Evolutionary conservation across 345 rosid species (phyloP).

Genomic region (Trapa incisa): DNA sequence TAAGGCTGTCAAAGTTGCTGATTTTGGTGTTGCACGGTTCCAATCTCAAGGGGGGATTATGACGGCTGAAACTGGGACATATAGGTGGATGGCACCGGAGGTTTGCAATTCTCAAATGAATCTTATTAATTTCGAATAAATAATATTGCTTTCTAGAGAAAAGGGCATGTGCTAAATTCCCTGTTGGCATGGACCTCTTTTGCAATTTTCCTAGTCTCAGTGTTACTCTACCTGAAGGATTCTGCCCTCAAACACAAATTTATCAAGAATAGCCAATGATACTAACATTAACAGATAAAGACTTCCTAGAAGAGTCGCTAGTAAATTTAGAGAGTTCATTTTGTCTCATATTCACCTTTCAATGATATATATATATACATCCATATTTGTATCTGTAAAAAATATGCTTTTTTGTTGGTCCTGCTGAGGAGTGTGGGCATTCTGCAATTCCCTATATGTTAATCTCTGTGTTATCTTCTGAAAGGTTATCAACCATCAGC

Average conservation of each 20-base stretch:
- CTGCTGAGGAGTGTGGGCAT: background rate
- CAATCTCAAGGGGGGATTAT: slow-evolving; percentile 54
- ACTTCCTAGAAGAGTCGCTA: background rate
- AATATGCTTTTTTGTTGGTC: too few relatives aligned
- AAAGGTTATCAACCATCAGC: slow-evolving; percentile 66
- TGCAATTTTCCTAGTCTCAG: background rate
- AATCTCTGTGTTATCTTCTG: slow-evolving; percentile 5
- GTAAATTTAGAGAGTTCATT: background rate
- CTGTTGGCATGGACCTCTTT: background rate
- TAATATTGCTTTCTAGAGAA: background rate
- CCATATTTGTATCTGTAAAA: too few relatives aligned
- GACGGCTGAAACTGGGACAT: slow-evolving; percentile 81
- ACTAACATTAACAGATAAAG: background rate
- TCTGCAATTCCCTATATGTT: background rate
- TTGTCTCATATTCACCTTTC: background rate
- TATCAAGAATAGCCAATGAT: background rate
- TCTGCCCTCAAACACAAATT: background rate
- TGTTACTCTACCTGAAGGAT: background rate
- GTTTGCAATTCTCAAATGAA: slow-evolving; percentile 19
- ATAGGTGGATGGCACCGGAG: slow-evolving; percentile 93
- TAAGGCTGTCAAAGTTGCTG: slow-evolving; percentile 70
- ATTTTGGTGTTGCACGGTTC: slow-evolving; percentile 74
- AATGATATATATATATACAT: background rate
- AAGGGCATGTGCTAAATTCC: background rate
- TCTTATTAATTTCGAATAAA: background rate